Evolutionary conservation across 371 early-diverging fungal species (phyloP).

Genomic region (Syncephalis plumigaleata): DNA sequence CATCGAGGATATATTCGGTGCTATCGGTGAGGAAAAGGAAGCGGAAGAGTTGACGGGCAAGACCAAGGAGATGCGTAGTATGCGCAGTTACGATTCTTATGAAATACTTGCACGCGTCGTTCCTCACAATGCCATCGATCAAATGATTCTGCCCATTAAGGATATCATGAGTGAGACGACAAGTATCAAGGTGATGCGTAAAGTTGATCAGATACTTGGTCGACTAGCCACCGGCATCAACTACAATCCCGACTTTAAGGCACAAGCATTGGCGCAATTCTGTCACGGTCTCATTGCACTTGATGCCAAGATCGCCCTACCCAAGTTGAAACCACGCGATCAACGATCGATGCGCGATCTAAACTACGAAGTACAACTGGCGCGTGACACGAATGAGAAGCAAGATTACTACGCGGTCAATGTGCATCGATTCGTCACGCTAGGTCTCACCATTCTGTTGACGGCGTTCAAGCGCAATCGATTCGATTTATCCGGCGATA

Average conservation of each 20-base stretch:
- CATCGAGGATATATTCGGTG: slow-evolving; percentile 82
- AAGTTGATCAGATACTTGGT: slow-evolving; percentile 62
- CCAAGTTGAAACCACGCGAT: slow-evolving; percentile 21
- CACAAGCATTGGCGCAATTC: slow-evolving; percentile 53
- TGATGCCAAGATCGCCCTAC: slow-evolving; percentile 11
- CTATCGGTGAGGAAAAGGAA: slow-evolving; percentile 74
- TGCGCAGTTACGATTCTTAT: slow-evolving; percentile 64
- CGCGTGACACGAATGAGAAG: slow-evolving; percentile 19
- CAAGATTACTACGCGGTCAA: slow-evolving; percentile 52
- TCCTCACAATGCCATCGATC: slow-evolving; percentile 37
- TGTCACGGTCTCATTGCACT: slow-evolving; percentile 49
- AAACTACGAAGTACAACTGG: slow-evolving; percentile 55
- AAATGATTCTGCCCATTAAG: slow-evolving; percentile 66
- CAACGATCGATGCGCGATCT: slow-evolving; percentile 30
- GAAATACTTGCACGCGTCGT: slow-evolving; percentile 53
- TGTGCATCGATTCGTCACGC: slow-evolving; percentile 77
- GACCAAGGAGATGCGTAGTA: slow-evolving; percentile 72
- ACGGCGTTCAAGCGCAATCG: slow-evolving; percentile 46
- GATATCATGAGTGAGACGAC: slow-evolving; percentile 72
- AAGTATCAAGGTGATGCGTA: slow-evolving; percentile 44
- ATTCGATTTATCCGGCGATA: slow-evolving; percentile 23
- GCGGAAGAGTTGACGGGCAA: slow-evolving; percentile 73
- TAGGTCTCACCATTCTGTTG: slow-evolving; percentile 66
- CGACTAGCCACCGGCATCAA: slow-evolving; percentile 61
- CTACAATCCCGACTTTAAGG: slow-evolving; percentile 47